Evolutionary conservation across 2,329 filamentous ascomycete species (phyloP), one percentile per base, ranked within the genome.

Genomic region (Fusarium solani-melongenae): DNA sequence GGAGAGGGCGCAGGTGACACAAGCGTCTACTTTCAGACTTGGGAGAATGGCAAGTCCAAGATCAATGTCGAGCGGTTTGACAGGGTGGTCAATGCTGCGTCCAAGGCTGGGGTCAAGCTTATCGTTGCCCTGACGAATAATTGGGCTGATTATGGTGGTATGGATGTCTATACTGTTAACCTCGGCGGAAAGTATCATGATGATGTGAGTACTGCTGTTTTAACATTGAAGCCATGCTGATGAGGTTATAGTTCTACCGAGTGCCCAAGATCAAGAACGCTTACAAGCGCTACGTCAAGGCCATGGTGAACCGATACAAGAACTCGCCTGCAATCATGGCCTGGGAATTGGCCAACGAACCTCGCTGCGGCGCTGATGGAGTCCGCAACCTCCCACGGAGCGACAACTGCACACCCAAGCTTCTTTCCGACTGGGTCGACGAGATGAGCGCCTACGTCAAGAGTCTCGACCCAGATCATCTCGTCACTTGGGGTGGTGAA

Each of bases 401-500:
- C 59, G 83, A 86, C 15, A 87, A 88, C 14, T 93, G 91, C 77
- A 82, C 83, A 44, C 87, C 88, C 1, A 84, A 86, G 9, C 85
- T 91, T 24, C 84, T 93, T 68, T 87, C 85, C 38, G 84, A 88
- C 53, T 93, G 90, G 91, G 88, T 89, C 22, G 81, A 84, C 12
- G 81, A 83, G 14, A 90, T 87, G 14, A 90, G 88, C 29, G 81
- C 84, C 10, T 92, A 91, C 74, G 88, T 93, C 78, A 92, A 92
- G 79, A 86, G 84, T 4, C 81, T 92, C 7, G 91, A 92, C 76
- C 72, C 85, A 2, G 79, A 86, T 55, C 91, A 92, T 78, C 87
- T 92, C 84, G 90, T 92, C 44, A 87, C 88, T 0, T 84, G 91
- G 22, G 90, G 91, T 17, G 90, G 92, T 71, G 91, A 85, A 64